Conservation (phyloP, 106 monocot species). For the Apostasia shenzhenica region DNA sequence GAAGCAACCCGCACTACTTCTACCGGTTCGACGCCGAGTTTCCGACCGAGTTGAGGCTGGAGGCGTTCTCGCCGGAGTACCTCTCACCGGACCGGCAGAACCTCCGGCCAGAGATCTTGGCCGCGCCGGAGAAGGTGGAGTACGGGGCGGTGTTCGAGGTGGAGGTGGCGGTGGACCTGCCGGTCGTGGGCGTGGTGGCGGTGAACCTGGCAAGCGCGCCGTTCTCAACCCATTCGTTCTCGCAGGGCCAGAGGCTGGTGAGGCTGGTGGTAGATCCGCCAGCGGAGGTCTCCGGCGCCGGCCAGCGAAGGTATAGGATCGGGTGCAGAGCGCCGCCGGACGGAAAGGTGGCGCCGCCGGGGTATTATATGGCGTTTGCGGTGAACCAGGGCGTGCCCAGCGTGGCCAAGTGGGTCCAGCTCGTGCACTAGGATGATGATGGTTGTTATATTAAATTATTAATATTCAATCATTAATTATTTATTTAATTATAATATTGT, state of each 20-base stretch:
- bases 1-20: constrained; percentile 62
- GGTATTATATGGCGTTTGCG: constrained; percentile 26
- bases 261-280: constrained; percentile 32
- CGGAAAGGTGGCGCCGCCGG: constrained; percentile 20
- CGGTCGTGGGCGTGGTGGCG: constrained; percentile 45
- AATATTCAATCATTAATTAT: too few species aligned
- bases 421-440: background rate
- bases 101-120: constrained; percentile 32
- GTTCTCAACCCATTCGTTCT: constrained; percentile 59
- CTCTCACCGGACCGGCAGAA: constrained; percentile 28
- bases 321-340: constrained; percentile 30
- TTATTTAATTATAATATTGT: too few species aligned
- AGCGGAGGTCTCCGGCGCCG: constrained; percentile 9
- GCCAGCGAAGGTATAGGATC: constrained; percentile 16
- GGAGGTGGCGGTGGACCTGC: constrained; percentile 30
- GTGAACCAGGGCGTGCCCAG: constrained; percentile 17
- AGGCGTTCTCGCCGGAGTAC: constrained; percentile 72
- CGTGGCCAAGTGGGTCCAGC: constrained; percentile 19
- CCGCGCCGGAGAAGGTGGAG: constrained; percentile 27
- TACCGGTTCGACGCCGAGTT: constrained; percentile 42
- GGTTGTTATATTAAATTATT: too few species aligned
- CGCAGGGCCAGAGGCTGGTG: constrained; percentile 57
- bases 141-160: constrained; percentile 35
- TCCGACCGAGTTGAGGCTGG: constrained; percentile 56
- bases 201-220: constrained; percentile 46